Evolutionary conservation across 208 protist species (phyloP), one percentile per base, ranked within the genome.

Genomic region (Trypanosoma theileri): DNA sequence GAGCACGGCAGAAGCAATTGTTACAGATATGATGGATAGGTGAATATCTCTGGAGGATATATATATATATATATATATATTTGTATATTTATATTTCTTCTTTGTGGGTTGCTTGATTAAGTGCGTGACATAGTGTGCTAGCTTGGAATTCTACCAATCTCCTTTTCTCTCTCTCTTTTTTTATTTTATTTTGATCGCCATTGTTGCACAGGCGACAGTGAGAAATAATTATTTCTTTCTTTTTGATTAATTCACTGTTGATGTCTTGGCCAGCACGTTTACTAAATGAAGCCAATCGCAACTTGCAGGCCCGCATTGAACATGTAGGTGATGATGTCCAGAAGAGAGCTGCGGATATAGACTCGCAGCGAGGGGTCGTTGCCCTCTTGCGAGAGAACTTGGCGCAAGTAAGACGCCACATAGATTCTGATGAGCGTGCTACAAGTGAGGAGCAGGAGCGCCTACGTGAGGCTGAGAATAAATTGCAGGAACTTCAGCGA

Each of bases 181-280:
- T 16, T 64, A 3, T 48, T 48, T 28, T 53, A 7, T 64, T 64
- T 62, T 28, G 24, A 11, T 13, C 24, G 21, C 13, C 9, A 65
- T 46, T 41, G 19, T 19, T 44, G 21, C 21, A 53, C 58, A 40
- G 14, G 28, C 40, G 17, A 28, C 17, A 66, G 50, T 64, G 11
- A 60, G 42, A 31, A 10, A 58, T 22, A 50, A 24, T 69, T 72
- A 46, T 69, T 9, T 72, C 40, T 19, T 71, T 42, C 41, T 48
- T 69, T 26, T 60, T 17, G 16, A 9, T 48, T 31, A 3, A 58
- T n/a, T 40, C 19, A n/a, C 12, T 40, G 26, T 44, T 59, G n/a
- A 84, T 94, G 85, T 81, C 79, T 50, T 91, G 84, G 82, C 89
- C 89, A 31, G 54, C 70, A 19, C 80, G 64, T 42, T 53, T 92